Evolutionary conservation across 1,284 basidiomycete genomes (phyloP).

Genomic region (Ceratobasidium sp.): DNA sequence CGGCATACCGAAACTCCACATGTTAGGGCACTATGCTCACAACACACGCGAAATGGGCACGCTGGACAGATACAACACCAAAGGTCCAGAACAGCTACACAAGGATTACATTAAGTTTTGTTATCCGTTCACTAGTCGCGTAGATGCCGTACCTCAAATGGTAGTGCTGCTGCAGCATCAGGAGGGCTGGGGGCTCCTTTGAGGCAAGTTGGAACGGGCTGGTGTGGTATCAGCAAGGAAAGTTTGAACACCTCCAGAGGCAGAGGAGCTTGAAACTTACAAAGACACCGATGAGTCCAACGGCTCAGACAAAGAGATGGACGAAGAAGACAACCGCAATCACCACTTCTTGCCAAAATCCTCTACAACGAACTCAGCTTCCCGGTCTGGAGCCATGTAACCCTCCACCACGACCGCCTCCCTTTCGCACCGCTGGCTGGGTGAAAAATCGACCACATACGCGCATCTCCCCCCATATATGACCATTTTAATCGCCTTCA

Average conservation of each 20-base stretch:
- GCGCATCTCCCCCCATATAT: not conserved
- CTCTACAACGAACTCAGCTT: not conserved
- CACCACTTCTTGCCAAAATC: no score
- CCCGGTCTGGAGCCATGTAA: not conserved
- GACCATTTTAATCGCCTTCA: not conserved
- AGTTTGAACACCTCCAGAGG: not conserved
- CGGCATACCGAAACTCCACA: conserved; percentile 50
- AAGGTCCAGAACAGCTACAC: conserved; percentile 45
- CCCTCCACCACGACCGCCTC: not conserved
- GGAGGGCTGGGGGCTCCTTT: not conserved
- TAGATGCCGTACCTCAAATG: not conserved
- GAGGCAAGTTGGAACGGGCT: not conserved
- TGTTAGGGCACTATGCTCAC: conserved; percentile 31
- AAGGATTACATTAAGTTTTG: conserved; percentile 14
- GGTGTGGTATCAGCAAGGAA: not conserved
- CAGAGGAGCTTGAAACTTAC: not conserved
- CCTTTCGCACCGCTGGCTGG: conserved; percentile 1
- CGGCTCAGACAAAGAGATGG: not conserved
- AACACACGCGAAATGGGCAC: conserved; percentile 34
- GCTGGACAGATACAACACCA: conserved; percentile 46
- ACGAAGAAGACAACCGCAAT: not conserved
- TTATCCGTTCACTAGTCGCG: not conserved
- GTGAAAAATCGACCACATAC: not conserved
- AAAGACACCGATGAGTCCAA: not conserved
- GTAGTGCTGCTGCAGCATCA: not conserved